Base-by-base conservation (phyloP, 2,329 filamentous ascomycete species). In the Aspergillus sp. region DNA sequence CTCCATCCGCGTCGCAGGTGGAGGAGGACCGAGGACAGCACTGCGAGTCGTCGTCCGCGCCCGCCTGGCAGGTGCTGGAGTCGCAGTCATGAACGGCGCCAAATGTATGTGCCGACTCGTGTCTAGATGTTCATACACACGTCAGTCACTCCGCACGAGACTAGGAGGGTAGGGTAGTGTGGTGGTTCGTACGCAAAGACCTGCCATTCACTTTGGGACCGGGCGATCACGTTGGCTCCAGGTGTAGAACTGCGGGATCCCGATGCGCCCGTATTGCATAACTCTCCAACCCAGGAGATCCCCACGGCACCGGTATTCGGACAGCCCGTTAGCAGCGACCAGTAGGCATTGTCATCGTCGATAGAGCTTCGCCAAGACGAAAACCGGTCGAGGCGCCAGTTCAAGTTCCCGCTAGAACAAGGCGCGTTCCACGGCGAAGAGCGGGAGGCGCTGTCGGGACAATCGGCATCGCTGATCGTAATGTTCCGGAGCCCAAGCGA, bases 31-130 rank as follows among this genome's bases (percentile, higher is more conserved):
- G 80, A 0, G 91, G 92, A 69, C 92, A 97, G 75, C 92, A 97
- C 70, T 85, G 81, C 57, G 85, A 82, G 29, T 18, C 4, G 82
- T 75, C 58, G 76, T 80, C 56, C 65, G 86, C 82, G 10, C 79
- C 78, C 50, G 53, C 31, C 20, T 54, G 42, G 16, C 84, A 85
- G 42, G 84, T 81, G 61, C 91, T 96, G 91, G 61, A 57, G 20
- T 52, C 56, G 46, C 65, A 66, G 32, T 66, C 63, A 47, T 66
- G 65, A 12, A 96, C 90, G 11, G 93, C 93, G 49, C 93, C 93
- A 74, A 96, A 96, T 0, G 91, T 96, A 75, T 97, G 93, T 1
- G 92, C 93, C 6, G 88, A 89, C 76, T 97, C 93, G 73, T 97
- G 93, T 24, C 68, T 70, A 31, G 18, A 26, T 39, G 14, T 14